Evolutionary conservation across 1,139 yeast genomes (phyloP).

Genomic region (Lodderomyces theae): DNA sequence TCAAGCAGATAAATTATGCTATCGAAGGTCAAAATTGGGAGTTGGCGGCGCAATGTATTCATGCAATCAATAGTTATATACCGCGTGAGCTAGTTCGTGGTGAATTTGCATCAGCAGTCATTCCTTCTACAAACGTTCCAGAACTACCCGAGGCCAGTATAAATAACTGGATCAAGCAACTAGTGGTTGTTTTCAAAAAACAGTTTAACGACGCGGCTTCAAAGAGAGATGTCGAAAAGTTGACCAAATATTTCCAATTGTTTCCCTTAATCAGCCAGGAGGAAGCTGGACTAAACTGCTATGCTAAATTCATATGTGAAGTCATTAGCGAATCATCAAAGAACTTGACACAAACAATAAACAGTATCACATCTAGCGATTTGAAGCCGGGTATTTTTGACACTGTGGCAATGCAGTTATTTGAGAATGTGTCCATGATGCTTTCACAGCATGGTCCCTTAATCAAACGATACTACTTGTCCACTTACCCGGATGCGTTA

Average conservation of each 20-base stretch:
- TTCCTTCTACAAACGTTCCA: constrained; percentile 91
- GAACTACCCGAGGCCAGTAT: constrained; percentile 67
- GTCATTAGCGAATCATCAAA: constrained; percentile 81
- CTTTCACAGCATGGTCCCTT: constrained; percentile 82
- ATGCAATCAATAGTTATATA: constrained; percentile 47
- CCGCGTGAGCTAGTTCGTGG: constrained; percentile 57
- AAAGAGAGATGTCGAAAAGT: constrained; percentile 59
- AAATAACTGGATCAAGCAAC: constrained; percentile 53
- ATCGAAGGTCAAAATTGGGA: constrained; percentile 69
- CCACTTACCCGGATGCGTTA: constrained; percentile 52
- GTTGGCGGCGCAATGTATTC: constrained; percentile 64
- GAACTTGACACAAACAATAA: constrained; percentile 44
- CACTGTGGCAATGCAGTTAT: constrained; percentile 67
- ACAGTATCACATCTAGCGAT: constrained; percentile 31
- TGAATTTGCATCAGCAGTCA: constrained; percentile 74
- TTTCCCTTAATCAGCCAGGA: constrained; percentile 83
- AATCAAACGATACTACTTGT: constrained; percentile 69
- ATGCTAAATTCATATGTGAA: constrained; percentile 81
- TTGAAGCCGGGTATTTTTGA: constrained; percentile 54
- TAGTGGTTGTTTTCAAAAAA: constrained; percentile 55
- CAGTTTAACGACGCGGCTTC: constrained; percentile 73
- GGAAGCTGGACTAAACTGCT: constrained; percentile 70
- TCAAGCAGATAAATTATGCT: constrained; percentile 67
- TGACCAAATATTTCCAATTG: constrained; percentile 77
- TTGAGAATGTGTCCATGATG: constrained; percentile 83